phyloP scores from a whole-genome alignment of 2,329 filamentous ascomycete genomes.

The Trichoderma lentiforme region DNA sequence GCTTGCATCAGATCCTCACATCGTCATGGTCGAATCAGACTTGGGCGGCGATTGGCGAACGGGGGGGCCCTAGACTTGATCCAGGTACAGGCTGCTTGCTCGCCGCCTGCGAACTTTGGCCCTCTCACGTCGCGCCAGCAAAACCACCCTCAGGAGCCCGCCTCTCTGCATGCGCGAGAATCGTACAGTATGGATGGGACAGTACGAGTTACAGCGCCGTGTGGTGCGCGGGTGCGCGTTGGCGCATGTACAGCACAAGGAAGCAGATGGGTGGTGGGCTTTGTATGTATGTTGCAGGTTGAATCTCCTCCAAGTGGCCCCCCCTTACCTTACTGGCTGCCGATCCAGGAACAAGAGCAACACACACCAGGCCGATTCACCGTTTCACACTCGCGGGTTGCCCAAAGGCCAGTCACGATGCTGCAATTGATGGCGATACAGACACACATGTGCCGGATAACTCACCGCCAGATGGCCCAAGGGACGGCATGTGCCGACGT shows the following conservation, averaged over 20 bases:
- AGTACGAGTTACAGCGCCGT: neutral
- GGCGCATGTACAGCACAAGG: neutral
- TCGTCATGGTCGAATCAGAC: neutral
- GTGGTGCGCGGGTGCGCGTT: neutral
- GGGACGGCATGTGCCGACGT: neutral
- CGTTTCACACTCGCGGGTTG: neutral
- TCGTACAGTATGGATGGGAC: neutral
- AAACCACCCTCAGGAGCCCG: neutral
- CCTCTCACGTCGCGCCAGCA: conserved; percentile 7
- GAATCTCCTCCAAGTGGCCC: neutral
- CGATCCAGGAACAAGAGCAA: conserved; percentile 5
- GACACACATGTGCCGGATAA: neutral
- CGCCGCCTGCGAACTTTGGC: neutral
- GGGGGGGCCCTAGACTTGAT: neutral
- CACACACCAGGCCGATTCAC: neutral
- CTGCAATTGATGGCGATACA: neutral
- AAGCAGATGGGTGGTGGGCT: neutral
- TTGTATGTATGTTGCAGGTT: neutral
- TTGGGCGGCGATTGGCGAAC: conserved; percentile 1
- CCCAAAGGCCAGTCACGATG: neutral
- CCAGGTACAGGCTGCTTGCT: neutral
- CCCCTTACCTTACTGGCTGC: neutral
- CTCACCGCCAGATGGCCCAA: neutral
- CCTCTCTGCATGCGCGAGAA: neutral
- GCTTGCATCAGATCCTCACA: neutral